Percentiles rank a stretch among this genome's conserved stretches.
Conservation (phyloP, 768 basidiomycete species). For the Lactarius indigo region DNA sequence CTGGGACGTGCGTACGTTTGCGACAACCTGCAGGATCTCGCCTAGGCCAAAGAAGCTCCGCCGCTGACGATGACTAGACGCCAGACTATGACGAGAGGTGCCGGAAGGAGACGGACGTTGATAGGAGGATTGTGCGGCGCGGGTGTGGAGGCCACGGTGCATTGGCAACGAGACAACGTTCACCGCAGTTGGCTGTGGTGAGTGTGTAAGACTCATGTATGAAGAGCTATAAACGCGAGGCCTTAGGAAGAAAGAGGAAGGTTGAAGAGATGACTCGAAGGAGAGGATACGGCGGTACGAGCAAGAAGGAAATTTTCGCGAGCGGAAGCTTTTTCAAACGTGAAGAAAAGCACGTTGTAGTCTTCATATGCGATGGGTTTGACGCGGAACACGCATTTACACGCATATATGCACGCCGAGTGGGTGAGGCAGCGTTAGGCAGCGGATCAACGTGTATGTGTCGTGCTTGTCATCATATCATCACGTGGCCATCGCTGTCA, state of each 20-base stretch:
- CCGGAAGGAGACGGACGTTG: slow-evolving; percentile 9
- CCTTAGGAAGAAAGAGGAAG: not conserved
- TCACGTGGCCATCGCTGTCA: too few species aligned
- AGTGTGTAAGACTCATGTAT: slow-evolving; percentile 16
- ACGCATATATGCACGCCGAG: not conserved
- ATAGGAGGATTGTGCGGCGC: slow-evolving; percentile 16
- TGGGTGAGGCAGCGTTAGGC: not conserved
- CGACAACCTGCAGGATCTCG: slow-evolving; percentile 69
- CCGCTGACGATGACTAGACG: slow-evolving; percentile 52
- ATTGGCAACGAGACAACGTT: slow-evolving; percentile 17
- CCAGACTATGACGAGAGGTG: slow-evolving; percentile 18
- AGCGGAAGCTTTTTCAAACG: not conserved
- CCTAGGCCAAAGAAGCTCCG: slow-evolving; percentile 78
- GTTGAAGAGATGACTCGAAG: not conserved
- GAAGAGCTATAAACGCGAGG: slow-evolving; percentile 8
- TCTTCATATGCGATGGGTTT: not conserved
- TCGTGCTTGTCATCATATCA: too few species aligned
- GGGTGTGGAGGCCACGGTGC: slow-evolving; percentile 24
- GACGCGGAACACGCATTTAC: not conserved
- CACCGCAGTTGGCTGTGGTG: slow-evolving; percentile 7
- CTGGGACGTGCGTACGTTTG: slow-evolving; percentile 52
- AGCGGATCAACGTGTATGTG: not conserved
- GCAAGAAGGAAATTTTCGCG: not conserved
- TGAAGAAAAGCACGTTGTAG: slow-evolving; percentile 3
- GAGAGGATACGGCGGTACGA: not conserved